A percentile compares a stretch with the other conserved stretches of the same genome.
Conservation (phyloP, 768 basidiomycete species). For the Hydnomerulius pinastri region DNA sequence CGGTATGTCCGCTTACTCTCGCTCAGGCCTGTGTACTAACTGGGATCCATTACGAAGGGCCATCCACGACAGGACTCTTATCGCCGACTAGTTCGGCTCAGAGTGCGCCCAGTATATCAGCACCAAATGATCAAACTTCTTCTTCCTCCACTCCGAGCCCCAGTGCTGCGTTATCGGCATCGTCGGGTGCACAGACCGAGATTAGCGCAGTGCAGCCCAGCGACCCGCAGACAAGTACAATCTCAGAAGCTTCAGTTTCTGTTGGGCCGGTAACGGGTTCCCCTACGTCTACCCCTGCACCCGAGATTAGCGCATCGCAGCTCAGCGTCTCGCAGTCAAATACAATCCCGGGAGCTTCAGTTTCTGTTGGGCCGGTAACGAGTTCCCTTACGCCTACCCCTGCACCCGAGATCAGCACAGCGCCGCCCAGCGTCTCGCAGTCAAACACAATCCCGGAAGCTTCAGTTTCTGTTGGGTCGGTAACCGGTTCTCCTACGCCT, state of each 20-base stretch:
- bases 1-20: not conserved
- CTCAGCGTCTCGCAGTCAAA: not conserved
- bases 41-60: not conserved
- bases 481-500: not conserved
- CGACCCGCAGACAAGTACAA: not conserved
- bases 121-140: not conserved
- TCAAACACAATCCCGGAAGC: no score
- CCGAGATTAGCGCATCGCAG: not conserved
- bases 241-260: not conserved
- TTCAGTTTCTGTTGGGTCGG: not conserved
- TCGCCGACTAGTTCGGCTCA: not conserved
- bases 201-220: not conserved
- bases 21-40: not conserved
- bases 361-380: not conserved
- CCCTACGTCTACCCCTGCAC: not conserved
- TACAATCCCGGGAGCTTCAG: not conserved
- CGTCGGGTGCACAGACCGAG: not conserved
- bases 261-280: not conserved
- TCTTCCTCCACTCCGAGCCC: not conserved
- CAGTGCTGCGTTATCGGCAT: not conserved
- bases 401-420: not conserved
- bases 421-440: not conserved
- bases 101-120: not conserved
- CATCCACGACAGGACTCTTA: not conserved
- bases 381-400: not conserved